Evolutionary conservation across 768 basidiomycete genomes (phyloP).

Genomic region (Mycena filopes): DNA sequence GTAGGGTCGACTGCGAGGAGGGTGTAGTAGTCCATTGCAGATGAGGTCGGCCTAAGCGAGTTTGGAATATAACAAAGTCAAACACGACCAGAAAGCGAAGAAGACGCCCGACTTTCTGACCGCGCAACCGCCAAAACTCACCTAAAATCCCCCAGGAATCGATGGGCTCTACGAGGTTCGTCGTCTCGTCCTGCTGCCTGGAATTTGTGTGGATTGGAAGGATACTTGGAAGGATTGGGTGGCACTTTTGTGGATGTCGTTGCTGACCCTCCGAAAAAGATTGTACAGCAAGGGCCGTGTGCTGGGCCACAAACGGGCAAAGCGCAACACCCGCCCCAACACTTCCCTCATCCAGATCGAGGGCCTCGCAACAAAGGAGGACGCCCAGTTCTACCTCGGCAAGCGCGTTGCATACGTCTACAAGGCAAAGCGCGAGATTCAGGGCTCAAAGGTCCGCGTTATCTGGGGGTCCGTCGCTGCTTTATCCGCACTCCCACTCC

Average conservation of each 20-base stretch:
- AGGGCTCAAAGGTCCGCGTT: slow-evolving; percentile 95
- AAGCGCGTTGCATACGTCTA: slow-evolving; percentile 99
- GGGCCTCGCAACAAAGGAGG: slow-evolving; percentile 92
- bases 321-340: slow-evolving; percentile 96
- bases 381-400: slow-evolving; percentile 97
- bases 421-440: slow-evolving; percentile 93
- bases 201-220: no score
- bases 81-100: not conserved
- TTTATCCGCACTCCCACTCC: not conserved
- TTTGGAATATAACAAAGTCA: no score
- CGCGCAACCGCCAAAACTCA: slow-evolving; percentile 17
- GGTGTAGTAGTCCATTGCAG: slow-evolving; percentile 65
- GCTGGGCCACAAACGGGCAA: slow-evolving; percentile 97
- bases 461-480: slow-evolving; percentile 89
- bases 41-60: no score
- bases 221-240: no score
- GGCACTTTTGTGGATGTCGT: slow-evolving; percentile 20
- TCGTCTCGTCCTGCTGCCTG: not conserved
- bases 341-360: slow-evolving; percentile 97
- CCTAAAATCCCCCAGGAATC: no score
- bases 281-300: slow-evolving; percentile 97
- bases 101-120: no score
- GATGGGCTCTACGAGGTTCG: slow-evolving; percentile 33
- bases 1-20: slow-evolving; percentile 63
- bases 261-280: slow-evolving; percentile 56